Base-by-base conservation (phyloP, 192 early-diverging fungal genomes). In the Coemansia sp. region DNA sequence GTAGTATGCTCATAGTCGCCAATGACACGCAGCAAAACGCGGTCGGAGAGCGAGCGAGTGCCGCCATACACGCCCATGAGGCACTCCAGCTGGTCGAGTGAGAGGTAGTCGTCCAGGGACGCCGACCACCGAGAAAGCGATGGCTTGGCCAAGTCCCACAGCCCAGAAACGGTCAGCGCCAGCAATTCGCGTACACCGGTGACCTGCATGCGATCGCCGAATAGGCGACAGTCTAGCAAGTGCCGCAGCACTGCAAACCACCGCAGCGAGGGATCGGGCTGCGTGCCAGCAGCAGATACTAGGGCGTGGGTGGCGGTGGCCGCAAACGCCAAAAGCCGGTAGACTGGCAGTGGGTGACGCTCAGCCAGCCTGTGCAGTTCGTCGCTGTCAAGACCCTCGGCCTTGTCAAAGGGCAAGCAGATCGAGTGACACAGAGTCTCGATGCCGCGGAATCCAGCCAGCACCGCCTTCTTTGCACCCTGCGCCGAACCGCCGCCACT, bases 101-200 rank as follows among this genome's bases (percentile, higher is more conserved):
- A 32, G 9, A 82, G 64, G 54, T 68, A 82, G 46, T 82, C 80
- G 35, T 65, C 64, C 36, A 82, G 45, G 6, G 59, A 60, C 4
- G 64, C 71, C 37, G 80, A 82, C 80, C 80, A 82, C 45, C 61
- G 64, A n/a, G 80, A 77, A 15, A 82, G 64, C 19, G 60, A 35
- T 7, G 80, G 80, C 9, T 60, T 64, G 14, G 80, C 32, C 20
- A 82, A 54, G 20, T 57, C 51, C 80, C 74, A 77, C 25, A 77
- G 80, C 43, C 40, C 69, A 2, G 22, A 62, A 1, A 73, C 38
- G 12, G 61, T 15, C 45, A 73, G 42, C 12, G 59, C 57, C 22
- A 82, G n/a, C 0, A 35, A 8, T 24, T 61, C 43, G 22, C 74
- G 68, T 43, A 73, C 27, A 4, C 53, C 40, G 9, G 8, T n/a